Percentiles rank a stretch among this genome's conserved stretches.
Conservation (phyloP, 2,329 filamentous ascomycete species). For the Ceratocystis diversiconidia region DNA sequence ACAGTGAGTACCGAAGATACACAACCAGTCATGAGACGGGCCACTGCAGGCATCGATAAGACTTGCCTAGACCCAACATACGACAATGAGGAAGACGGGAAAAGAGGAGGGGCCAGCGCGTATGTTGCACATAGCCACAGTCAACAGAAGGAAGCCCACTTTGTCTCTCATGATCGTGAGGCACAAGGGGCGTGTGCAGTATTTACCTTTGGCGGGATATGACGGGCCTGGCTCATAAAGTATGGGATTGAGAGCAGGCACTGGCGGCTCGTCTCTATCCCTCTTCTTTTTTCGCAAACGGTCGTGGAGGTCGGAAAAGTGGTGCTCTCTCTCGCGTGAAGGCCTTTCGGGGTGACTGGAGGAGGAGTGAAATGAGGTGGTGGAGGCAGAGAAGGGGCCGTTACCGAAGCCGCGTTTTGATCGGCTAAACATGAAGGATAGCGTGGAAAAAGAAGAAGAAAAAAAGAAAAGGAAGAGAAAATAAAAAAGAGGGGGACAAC, state of each 20-base stretch:
- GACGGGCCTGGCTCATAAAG: conserved; percentile 12
- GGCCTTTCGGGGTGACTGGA: conserved; percentile 3
- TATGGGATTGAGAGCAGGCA: conserved; percentile 9
- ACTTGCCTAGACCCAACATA: neutral
- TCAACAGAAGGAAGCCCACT: too few species aligned
- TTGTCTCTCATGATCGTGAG: too few species aligned
- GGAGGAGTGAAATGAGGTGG: conserved; percentile 6
- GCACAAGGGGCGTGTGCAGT: neutral
- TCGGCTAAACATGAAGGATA: conserved; percentile 11
- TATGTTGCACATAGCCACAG: neutral
- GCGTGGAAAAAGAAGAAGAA: neutral
- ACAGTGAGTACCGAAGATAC: neutral
- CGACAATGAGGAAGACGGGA: neutral
- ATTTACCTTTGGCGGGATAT: conserved; percentile 13
- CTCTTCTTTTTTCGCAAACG: conserved; percentile 9
- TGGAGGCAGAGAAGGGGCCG: conserved; percentile 12
- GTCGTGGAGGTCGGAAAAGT: conserved; percentile 9
- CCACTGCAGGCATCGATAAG: neutral
- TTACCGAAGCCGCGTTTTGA: conserved; percentile 11
- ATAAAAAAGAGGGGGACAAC: neutral
- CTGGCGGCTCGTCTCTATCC: conserved; percentile 1
- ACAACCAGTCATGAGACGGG: neutral
- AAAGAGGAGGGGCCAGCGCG: neutral
- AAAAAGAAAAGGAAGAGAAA: neutral
- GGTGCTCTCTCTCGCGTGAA: conserved; percentile 3